Evolutionary conservation across 108 stramenopile species (phyloP).

Genomic region (Skeletonema costatum): DNA sequence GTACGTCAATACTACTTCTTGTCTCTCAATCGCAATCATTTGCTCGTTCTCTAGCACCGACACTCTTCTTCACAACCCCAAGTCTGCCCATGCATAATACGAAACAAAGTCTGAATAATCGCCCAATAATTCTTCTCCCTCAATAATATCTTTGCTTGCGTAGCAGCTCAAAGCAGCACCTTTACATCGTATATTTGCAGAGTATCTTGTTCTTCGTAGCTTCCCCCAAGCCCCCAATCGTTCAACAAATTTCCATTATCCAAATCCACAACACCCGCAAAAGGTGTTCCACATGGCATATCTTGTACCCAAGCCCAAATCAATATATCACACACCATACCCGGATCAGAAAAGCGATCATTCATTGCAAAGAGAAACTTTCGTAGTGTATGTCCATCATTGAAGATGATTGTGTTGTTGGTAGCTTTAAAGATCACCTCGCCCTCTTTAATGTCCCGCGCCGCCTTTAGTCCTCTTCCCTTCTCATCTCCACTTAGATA

Average conservation of each 20-base stretch:
- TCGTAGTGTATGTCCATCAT: constrained; percentile 1
- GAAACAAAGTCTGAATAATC: constrained; percentile 6
- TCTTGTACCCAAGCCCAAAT: constrained; percentile 13
- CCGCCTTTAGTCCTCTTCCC: background rate
- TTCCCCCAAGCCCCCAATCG: background rate
- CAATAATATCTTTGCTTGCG: constrained; percentile 4
- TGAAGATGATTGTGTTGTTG: constrained; percentile 15
- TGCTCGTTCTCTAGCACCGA: too few relatives aligned
- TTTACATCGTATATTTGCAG: background rate
- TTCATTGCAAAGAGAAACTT: constrained; percentile 13
- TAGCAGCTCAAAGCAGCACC: background rate
- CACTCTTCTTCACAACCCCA: background rate
- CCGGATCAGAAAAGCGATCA: constrained; percentile 1
- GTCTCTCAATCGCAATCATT: too few relatives aligned
- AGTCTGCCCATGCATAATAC: background rate
- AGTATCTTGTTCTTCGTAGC: background rate
- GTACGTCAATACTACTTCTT: too few relatives aligned
- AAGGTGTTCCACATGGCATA: background rate
- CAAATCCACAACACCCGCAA: background rate
- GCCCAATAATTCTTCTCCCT: constrained; percentile 10
- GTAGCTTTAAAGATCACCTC: background rate
- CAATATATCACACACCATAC: constrained; percentile 9
- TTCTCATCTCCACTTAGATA: background rate
- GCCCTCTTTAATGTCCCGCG: constrained; percentile 1
- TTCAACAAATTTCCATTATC: constrained; percentile 1